A percentile compares a stretch with the other conserved stretches of the same genome.
phyloP scores from a whole-genome alignment of 1,139 yeast species.

The Wickerhamomyces sp. region DNA sequence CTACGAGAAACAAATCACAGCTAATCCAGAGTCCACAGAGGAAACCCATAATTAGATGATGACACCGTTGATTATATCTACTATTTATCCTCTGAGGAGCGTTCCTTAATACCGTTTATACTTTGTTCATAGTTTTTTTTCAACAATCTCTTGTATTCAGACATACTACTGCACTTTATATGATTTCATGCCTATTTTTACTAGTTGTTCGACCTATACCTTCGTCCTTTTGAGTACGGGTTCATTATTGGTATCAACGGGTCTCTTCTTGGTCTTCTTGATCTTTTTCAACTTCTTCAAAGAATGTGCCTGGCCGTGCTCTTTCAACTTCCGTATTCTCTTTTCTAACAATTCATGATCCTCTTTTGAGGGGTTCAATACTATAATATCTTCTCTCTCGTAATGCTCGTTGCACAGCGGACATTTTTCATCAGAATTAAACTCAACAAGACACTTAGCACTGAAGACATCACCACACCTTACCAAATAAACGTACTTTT shows the following conservation, averaged over 20 bases:
- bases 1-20: conserved; percentile 35
- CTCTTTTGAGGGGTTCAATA: conserved; percentile 31
- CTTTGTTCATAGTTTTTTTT: no score
- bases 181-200: no score
- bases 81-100: no score
- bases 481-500: conserved; percentile 40
- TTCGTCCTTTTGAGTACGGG: background rate
- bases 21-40: conserved; percentile 11
- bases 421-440: conserved; percentile 27
- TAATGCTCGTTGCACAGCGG: conserved; percentile 35
- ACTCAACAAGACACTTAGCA: conserved; percentile 32
- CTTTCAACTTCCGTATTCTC: conserved; percentile 32
- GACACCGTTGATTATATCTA: no score
- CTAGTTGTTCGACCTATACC: no score
- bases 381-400: conserved; percentile 30
- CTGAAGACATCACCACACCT: conserved; percentile 54
- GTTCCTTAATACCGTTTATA: no score
- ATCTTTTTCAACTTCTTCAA: conserved; percentile 29
- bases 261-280: conserved; percentile 4
- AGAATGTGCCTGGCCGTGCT: conserved; percentile 42
- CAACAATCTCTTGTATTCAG: no score
- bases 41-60: no score
- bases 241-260: background rate
- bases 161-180: no score
- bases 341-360: conserved; percentile 24